Evolutionary conservation across 345 rosid genomes (phyloP).

Genomic region (thale cress (Arabidopsis thaliana)): DNA sequence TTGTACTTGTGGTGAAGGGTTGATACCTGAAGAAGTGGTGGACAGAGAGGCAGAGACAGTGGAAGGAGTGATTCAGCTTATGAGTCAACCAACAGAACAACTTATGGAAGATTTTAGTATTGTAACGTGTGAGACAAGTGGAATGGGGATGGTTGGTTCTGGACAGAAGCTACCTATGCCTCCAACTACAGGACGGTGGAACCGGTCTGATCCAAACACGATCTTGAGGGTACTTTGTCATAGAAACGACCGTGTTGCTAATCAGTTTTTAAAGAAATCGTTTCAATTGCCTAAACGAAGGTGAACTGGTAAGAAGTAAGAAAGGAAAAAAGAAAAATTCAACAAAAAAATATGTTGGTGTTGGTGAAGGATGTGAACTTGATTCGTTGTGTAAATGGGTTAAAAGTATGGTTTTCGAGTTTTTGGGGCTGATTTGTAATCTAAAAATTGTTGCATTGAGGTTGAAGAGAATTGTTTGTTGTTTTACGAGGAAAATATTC

Average conservation of each 20-base stretch:
- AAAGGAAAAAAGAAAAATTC: too few relatives aligned
- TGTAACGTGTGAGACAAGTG: slow-evolving; percentile 64
- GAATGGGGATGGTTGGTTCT: slow-evolving; percentile 47
- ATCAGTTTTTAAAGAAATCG: slow-evolving; percentile 66
- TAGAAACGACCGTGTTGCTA: slow-evolving; percentile 74
- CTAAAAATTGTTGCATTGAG: slow-evolving; percentile 16
- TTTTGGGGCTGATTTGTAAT: slow-evolving; percentile 23
- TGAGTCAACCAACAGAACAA: slow-evolving; percentile 79
- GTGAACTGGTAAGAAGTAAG: neutral
- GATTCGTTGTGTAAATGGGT: slow-evolving; percentile 20
- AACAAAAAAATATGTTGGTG: neutral
- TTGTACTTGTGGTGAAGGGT: slow-evolving; percentile 77
- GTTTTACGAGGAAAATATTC: slow-evolving; percentile 13
- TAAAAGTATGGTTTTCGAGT: neutral
- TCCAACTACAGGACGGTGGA: slow-evolving; percentile 81
- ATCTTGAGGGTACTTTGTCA: slow-evolving; percentile 77
- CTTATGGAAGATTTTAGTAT: slow-evolving; percentile 80
- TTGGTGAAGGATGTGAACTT: slow-evolving; percentile 17
- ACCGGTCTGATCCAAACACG: slow-evolving; percentile 81
- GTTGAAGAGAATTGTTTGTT: slow-evolving; percentile 18
- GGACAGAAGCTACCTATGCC: slow-evolving; percentile 81
- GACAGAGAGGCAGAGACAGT: slow-evolving; percentile 73
- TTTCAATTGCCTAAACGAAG: slow-evolving; percentile 75
- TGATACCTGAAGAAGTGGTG: slow-evolving; percentile 67
- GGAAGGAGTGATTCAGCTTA: slow-evolving; percentile 72